These are phyloP conservation scores for Aureobasidium uvarum DNA, from an alignment of 2,329 filamentous ascomycete species.

Conservation along the genomic window DNA sequence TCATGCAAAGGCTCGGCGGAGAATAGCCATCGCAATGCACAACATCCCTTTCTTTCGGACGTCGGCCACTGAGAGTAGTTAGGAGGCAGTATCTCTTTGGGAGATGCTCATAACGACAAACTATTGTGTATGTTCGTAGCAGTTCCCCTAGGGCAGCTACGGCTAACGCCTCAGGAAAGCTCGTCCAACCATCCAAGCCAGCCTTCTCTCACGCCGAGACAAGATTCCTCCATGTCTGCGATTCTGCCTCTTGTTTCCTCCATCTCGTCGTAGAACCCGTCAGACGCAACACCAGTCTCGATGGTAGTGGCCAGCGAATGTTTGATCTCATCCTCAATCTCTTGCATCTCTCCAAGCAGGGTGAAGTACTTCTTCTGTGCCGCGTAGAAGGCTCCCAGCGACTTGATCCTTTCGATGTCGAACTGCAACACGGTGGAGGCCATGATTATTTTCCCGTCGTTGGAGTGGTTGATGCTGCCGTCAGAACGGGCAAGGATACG, in stretches of 20 bases:
- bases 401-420: neutral
- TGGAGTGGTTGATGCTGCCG: neutral
- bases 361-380: neutral
- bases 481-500: neutral
- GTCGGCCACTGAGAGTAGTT: no score
- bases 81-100: no score
- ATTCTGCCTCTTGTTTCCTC: neutral
- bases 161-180: neutral
- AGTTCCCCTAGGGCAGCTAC: neutral
- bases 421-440: neutral
- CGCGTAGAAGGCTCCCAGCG: neutral
- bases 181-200: constrained; percentile 12
- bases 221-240: neutral
- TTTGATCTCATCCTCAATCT: neutral
- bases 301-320: neutral
- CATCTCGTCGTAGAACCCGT: neutral
- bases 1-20: no score
- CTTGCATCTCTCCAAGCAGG: neutral
- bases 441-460: neutral
- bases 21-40: no score
- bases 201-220: neutral
- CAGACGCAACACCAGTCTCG: neutral
- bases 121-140: no score
- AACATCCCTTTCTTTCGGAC: no score
- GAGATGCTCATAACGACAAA: no score